phyloP scores from a whole-genome alignment of 2,329 filamentous ascomycete species.

The Xylariaceae sp. region DNA sequence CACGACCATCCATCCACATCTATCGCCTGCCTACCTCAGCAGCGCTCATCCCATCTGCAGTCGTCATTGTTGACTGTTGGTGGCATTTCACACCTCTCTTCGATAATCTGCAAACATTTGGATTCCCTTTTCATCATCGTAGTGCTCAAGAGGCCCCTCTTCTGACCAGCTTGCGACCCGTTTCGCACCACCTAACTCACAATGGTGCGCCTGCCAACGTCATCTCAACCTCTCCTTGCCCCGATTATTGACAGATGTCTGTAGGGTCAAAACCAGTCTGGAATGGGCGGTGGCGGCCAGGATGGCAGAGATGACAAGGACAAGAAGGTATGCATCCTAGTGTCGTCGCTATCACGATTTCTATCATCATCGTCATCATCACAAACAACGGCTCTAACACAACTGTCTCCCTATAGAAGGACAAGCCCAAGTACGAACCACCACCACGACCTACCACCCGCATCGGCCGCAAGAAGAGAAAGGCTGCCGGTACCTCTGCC shows the following conservation, averaged over 20 bases:
- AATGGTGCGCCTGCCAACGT: conserved; percentile 23
- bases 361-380: neutral
- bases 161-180: conserved; percentile 8
- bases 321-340: conserved; percentile 77
- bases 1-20: too few species aligned
- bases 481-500: conserved; percentile 86
- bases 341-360: neutral
- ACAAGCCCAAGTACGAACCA: conserved; percentile 99
- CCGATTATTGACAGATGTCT: conserved; percentile 9
- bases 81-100: too few species aligned
- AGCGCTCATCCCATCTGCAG: too few species aligned
- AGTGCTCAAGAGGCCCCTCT: neutral
- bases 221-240: neutral
- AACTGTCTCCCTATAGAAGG: conserved; percentile 63
- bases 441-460: conserved; percentile 95
- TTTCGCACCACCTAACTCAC: conserved; percentile 20
- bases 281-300: conserved; percentile 72
- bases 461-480: conserved; percentile 98
- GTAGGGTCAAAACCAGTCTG: conserved; percentile 82
- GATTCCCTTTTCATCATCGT: too few species aligned
- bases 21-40: too few species aligned
- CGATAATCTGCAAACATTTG: too few species aligned
- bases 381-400: neutral
- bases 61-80: too few species aligned
- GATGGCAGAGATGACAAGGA: conserved; percentile 84